These are phyloP conservation scores for Fusarium decemcellulare DNA, from an alignment of 2,329 filamentous ascomycete species.

Conservation along the genomic window DNA sequence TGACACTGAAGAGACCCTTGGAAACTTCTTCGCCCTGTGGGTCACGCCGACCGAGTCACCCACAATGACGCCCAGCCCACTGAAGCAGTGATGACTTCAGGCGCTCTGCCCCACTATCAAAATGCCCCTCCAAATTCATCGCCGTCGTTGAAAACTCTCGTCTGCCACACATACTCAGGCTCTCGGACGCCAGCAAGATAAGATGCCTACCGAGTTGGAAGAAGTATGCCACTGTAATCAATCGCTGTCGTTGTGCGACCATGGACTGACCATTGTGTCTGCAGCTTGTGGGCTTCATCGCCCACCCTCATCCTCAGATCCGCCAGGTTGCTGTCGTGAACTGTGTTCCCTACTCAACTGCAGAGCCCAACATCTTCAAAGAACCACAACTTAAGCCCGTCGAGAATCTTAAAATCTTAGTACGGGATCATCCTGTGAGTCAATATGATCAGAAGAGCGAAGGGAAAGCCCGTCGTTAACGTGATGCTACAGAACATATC, in stretches of 20 bases:
- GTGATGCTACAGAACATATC: slow-evolving; percentile 78
- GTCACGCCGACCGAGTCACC: slow-evolving; percentile 43
- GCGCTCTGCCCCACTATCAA: slow-evolving; percentile 42
- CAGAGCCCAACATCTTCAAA: slow-evolving; percentile 88
- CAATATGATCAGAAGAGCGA: too few species aligned
- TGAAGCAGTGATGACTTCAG: slow-evolving; percentile 49
- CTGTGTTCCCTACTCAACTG: slow-evolving; percentile 84
- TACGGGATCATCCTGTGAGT: slow-evolving; percentile 85
- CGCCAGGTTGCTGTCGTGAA: slow-evolving; percentile 89
- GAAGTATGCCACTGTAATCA: slow-evolving; percentile 66
- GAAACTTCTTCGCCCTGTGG: slow-evolving; percentile 45
- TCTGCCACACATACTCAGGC: slow-evolving; percentile 12
- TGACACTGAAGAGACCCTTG: slow-evolving; percentile 37
- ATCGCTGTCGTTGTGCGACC: not conserved
- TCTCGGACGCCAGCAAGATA: slow-evolving; percentile 58
- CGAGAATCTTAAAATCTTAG: slow-evolving; percentile 87
- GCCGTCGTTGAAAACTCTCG: slow-evolving; percentile 38
- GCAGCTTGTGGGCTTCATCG: slow-evolving; percentile 93
- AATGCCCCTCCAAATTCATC: slow-evolving; percentile 48
- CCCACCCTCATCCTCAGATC: slow-evolving; percentile 92
- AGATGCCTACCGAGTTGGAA: slow-evolving; percentile 83
- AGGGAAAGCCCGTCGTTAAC: slow-evolving; percentile 12
- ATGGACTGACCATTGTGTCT: slow-evolving; percentile 26
- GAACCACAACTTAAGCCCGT: slow-evolving; percentile 82
- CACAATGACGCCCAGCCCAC: slow-evolving; percentile 38